These are phyloP conservation scores for Chamaecrista fasciculata DNA, from an alignment of 306 rosid species.

Conservation along the genomic window DNA sequence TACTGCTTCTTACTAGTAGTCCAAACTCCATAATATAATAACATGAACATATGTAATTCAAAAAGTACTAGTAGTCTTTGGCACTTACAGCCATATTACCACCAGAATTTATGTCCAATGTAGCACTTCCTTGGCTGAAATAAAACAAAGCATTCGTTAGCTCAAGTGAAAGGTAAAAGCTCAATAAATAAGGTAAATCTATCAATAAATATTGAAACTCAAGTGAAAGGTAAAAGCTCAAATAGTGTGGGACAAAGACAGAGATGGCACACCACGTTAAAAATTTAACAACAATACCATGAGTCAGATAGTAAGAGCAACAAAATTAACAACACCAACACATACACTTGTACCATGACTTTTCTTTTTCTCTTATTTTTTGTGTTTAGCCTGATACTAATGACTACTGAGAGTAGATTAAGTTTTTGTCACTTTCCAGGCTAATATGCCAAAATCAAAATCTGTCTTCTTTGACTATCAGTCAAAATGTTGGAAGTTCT, in stretches of 20 bases:
- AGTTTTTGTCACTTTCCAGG: neutral
- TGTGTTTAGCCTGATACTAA: neutral
- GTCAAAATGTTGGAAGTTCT: neutral
- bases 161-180: slow-evolving; percentile 11
- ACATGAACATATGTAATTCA: slow-evolving; percentile 1
- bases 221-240: slow-evolving; percentile 5
- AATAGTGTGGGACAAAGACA: neutral
- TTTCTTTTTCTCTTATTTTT: neutral
- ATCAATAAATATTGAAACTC: slow-evolving; percentile 8
- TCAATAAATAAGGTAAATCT: slow-evolving; percentile 15
- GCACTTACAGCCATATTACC: slow-evolving; percentile 90
- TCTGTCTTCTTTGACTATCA: neutral
- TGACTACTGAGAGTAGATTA: neutral
- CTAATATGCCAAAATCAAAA: neutral
- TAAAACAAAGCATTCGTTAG: slow-evolving; percentile 35
- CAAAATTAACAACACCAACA: neutral
- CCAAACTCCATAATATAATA: slow-evolving; percentile 1
- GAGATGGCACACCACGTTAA: neutral
- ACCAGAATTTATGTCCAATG: slow-evolving; percentile 64
- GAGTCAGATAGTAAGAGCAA: neutral
- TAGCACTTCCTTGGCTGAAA: slow-evolving; percentile 89
- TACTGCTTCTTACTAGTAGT: neutral
- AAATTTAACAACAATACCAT: neutral
- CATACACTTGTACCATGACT: neutral
- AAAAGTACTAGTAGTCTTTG: slow-evolving; percentile 5